phyloP scores from a whole-genome alignment of 1,139 yeast species.

The Yamadazyma taylorii region DNA sequence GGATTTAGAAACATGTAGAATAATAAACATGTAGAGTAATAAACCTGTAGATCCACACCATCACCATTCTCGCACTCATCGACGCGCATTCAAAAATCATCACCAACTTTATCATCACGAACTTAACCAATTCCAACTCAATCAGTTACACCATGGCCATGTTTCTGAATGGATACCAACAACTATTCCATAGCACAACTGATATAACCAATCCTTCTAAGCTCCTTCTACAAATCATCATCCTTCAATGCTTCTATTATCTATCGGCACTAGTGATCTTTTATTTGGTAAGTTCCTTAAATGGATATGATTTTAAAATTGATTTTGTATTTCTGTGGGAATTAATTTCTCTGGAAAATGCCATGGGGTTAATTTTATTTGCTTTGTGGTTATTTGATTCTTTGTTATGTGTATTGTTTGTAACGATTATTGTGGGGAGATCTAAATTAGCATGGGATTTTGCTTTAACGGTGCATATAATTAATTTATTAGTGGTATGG shows the following conservation, averaged over 20 bases:
- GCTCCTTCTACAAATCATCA: constrained; percentile 53
- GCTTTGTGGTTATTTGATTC: constrained; percentile 81
- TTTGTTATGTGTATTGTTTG: constrained; percentile 71
- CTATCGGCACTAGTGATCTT: constrained; percentile 59
- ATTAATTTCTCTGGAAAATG: constrained; percentile 68
- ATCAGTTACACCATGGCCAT: too few species aligned
- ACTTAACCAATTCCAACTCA: too few species aligned
- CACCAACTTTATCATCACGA: too few species aligned
- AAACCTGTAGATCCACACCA: too few species aligned
- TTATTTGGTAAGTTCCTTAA: constrained; percentile 53
- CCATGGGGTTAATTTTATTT: constrained; percentile 75
- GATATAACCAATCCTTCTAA: constrained; percentile 41
- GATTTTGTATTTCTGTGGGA: constrained; percentile 86
- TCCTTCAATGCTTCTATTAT: constrained; percentile 68
- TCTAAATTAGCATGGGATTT: constrained; percentile 95
- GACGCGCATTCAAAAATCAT: too few species aligned
- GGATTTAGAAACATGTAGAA: constrained; percentile 12
- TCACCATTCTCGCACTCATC: too few species aligned
- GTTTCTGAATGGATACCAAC: constrained; percentile 24
- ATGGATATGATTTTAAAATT: constrained; percentile 62
- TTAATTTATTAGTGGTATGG: constrained; percentile 74
- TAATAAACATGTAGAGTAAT: constrained; percentile 2
- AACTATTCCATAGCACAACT: constrained; percentile 27
- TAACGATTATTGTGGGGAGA: constrained; percentile 86
- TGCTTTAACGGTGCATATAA: constrained; percentile 83